A percentile compares a stretch with the other conserved stretches of the same genome.
phyloP scores from a whole-genome alignment of 768 basidiomycete species.

The Suillus subaureus region DNA sequence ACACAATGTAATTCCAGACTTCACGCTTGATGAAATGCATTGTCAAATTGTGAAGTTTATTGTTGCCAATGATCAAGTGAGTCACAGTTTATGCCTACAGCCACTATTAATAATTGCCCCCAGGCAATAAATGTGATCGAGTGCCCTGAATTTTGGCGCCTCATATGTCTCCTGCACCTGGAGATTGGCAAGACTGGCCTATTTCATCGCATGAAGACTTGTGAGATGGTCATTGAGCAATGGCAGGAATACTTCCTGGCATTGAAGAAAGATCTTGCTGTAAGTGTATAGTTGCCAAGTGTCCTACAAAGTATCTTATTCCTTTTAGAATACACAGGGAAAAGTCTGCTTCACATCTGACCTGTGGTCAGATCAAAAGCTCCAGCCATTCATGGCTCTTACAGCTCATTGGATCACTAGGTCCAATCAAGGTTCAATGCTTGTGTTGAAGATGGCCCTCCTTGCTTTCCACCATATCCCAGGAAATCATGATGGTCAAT shows the following conservation, averaged over 20 bases:
- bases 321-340: slow-evolving; percentile 11
- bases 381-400: slow-evolving; percentile 32
- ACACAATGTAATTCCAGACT: no score
- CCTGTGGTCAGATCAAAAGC: slow-evolving; percentile 34
- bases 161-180: slow-evolving; percentile 22
- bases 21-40: no score
- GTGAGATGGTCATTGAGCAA: slow-evolving; percentile 20
- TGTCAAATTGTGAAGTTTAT: no score
- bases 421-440: background rate
- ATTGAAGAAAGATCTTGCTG: slow-evolving; percentile 25
- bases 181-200: slow-evolving; percentile 28
- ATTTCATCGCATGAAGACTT: slow-evolving; percentile 26
- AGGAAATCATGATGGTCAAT: no score
- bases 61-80: no score
- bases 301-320: background rate
- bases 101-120: background rate
- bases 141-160: slow-evolving; percentile 24
- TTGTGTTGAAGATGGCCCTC: slow-evolving; percentile 8
- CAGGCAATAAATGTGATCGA: slow-evolving; percentile 19
- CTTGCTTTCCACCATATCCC: background rate
- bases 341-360: slow-evolving; percentile 34
- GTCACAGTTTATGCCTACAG: background rate
- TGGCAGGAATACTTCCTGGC: slow-evolving; percentile 23
- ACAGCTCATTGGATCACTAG: slow-evolving; percentile 32
- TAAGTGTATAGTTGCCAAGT: slow-evolving; percentile 11